Evolutionary conservation across 805 yeast species (phyloP), one percentile per base, ranked within the genome.

Genomic region (Allodekkera sacchari): DNA sequence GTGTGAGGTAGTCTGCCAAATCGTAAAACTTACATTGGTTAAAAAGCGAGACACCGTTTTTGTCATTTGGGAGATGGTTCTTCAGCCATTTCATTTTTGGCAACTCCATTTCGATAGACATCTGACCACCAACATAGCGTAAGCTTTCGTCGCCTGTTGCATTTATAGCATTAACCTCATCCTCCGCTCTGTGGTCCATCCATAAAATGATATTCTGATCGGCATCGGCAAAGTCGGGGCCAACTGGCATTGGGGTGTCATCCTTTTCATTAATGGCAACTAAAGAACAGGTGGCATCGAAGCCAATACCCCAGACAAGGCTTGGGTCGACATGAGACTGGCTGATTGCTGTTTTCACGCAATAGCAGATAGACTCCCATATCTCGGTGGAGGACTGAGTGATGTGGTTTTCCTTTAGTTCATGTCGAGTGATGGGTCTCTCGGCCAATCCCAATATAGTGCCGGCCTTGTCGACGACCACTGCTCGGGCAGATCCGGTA

Each of bases 91-190:
- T 83, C 62, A 85, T 87, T 60, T 92, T 92, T 39, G 98, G 98
- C 43, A 92, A 68, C 53, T 92, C 97, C 97, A 92, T 92, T 58
- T 89, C 98, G 49, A 92, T 82, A 31, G 96, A 87, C 96, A 92
- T 89, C 47, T 77, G 79, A 13, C 97, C 97, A 37, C 98, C 98
- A 13, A 92, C 97, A 53, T 84, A 92, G 53, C 83, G 81, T 49
- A 92, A 67, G 36, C 83, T 74, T 49, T 72, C 74, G 50, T 85
- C 94, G 22, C 71, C 69, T 0, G 95, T 81, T 25, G 78, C 73
- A 57, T 89, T 89, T 54, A 92, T 87, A 35, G 64, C 71, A 34
- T 74, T 63, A 10, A 96, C 87, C 53, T 89, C 96, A 6, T 65
- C 63, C 11, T 68, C 77, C 0, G 97, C 96, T 41, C 98, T 72